These are phyloP conservation scores for Knoxia roxburghii DNA, from an alignment of 257 asterid species.

Conservation along the genomic window DNA sequence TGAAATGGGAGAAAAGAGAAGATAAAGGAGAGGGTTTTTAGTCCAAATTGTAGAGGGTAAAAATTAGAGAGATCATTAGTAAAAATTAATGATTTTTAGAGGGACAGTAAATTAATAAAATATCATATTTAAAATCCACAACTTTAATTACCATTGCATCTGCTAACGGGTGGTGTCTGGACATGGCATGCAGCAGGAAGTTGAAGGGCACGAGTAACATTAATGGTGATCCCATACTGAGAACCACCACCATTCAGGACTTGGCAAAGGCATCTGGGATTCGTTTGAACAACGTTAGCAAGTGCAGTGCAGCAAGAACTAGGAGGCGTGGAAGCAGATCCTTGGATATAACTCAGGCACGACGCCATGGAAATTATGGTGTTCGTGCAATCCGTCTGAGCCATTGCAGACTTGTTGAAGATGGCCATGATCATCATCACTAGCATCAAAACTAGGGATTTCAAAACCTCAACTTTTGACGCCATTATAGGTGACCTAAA, in stretches of 20 bases:
- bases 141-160: constrained; percentile 57
- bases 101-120: no score
- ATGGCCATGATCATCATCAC: constrained; percentile 17
- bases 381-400: constrained; percentile 52
- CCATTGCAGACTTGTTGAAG: no score
- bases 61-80: no score
- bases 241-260: constrained; percentile 45
- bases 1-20: no score
- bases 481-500: constrained; percentile 33
- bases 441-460: constrained; percentile 6
- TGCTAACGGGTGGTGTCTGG: constrained; percentile 52
- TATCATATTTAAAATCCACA: no score
- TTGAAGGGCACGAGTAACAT: constrained; percentile 51
- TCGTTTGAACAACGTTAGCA: constrained; percentile 46
- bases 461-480: constrained; percentile 19
- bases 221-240: constrained; percentile 46
- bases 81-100: not conserved
- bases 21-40: no score
- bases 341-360: constrained; percentile 63
- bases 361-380: constrained; percentile 54
- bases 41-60: no score
- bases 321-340: constrained; percentile 40
- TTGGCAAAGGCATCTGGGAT: constrained; percentile 59
- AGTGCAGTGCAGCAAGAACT: constrained; percentile 54
- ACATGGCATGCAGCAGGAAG: constrained; percentile 52